Evolutionary conservation across 129 eudicot species (phyloP), one percentile per base, ranked within the genome.

Genomic region (Lactuca sativa): DNA sequence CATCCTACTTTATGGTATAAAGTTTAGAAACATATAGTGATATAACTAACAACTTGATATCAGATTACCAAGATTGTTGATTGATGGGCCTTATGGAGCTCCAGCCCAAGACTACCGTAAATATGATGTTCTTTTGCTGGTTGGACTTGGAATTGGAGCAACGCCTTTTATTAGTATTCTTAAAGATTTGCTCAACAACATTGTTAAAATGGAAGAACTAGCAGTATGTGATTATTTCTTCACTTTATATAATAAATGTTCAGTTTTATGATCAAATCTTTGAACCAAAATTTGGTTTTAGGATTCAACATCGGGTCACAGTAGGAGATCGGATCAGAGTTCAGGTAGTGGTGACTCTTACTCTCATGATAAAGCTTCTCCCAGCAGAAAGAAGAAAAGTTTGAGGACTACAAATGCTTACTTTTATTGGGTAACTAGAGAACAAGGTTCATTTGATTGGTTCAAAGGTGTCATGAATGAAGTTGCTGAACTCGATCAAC

Each of bases 391-490:
- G 68, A 87, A 76, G 79, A 95, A 85, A 81, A 65, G 76, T 38
- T 77, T 95, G 16, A 82, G 79, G 80, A 90, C 97, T 1, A 87
- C 97, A 10, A 95, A 90, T 84, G 99, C 99, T 59, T 95, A 95
- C 84, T 95, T 95, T 75, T 95, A 95, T 74, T 95, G 99, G 99
- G 97, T 95, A 51, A 95, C 99, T 21, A 87, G 97, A 68, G 99
- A 95, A 72, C 97, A 95, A 85, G 97, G 99, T 6, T 95, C 99
- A 11, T 95, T 95, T 74, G 99, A 95, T 84, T 95, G 99, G 99
- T 95, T 95, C 76, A 95, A 95, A 85, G 99, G 97, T 15, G 97
- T 95, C 49, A 95, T 90, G 99, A 82, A 95, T 82, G 99, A 95
- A 87, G 88, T 95, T 62, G 92, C 99, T 1, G 97, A 90, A 12